Evolutionary conservation across 2,329 filamentous ascomycete species (phyloP).

Genomic region (Gnomoniopsis sp.): DNA sequence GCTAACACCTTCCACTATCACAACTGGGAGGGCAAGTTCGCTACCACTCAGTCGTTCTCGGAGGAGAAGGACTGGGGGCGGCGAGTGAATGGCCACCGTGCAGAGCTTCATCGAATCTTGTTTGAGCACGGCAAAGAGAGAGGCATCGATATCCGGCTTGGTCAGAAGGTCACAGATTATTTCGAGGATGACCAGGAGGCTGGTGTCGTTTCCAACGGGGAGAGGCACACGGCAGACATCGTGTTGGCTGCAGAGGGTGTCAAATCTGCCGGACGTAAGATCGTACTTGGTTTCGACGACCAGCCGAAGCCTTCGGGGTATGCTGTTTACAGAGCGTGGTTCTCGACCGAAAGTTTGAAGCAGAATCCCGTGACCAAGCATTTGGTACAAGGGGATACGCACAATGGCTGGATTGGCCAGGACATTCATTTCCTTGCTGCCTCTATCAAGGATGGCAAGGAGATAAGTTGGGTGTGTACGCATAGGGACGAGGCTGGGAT

Average conservation of each 20-base stretch:
- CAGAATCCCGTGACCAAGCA: constrained; percentile 41
- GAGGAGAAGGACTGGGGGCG: constrained; percentile 34
- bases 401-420: constrained; percentile 49
- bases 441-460: constrained; percentile 47
- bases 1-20: constrained; percentile 37
- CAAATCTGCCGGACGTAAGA: constrained; percentile 37
- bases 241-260: constrained; percentile 43
- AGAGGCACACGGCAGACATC: constrained; percentile 36
- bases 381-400: constrained; percentile 46
- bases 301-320: constrained; percentile 36
- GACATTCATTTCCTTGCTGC: constrained; percentile 52
- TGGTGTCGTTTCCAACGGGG: constrained; percentile 37
- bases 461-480: constrained; percentile 53
- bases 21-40: constrained; percentile 42
- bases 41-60: constrained; percentile 38
- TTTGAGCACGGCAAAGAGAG: constrained; percentile 44
- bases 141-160: constrained; percentile 43
- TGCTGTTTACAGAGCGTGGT: constrained; percentile 40
- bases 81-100: constrained; percentile 52
- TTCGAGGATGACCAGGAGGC: constrained; percentile 37
- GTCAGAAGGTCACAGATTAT: constrained; percentile 39
- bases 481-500: constrained; percentile 40
- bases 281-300: constrained; percentile 39
- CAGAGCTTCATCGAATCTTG: constrained; percentile 48
- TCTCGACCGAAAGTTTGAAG: constrained; percentile 36